phyloP scores from a whole-genome alignment of 2,329 filamentous ascomycete species.

The Aspergillus felis region DNA sequence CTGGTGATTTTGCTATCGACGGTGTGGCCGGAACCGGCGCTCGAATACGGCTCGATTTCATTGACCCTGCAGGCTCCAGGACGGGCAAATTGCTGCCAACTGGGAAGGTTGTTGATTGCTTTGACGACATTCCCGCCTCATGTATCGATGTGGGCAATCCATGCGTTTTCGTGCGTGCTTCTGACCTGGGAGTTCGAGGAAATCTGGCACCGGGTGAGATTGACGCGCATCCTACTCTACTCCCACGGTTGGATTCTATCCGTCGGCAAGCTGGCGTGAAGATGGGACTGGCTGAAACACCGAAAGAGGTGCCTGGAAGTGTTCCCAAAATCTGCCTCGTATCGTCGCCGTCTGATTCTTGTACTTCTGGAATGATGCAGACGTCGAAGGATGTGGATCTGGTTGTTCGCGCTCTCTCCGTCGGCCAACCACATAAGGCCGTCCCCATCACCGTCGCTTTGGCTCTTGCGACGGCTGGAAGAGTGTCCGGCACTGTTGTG shows the following conservation, averaged over 20 bases:
- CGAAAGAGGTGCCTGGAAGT: constrained; percentile 47
- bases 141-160: constrained; percentile 64
- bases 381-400: constrained; percentile 39
- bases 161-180: constrained; percentile 57
- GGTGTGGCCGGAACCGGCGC: constrained; percentile 59
- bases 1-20: constrained; percentile 59
- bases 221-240: constrained; percentile 43
- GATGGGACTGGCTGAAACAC: constrained; percentile 56
- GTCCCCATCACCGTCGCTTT: constrained; percentile 55
- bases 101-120: constrained; percentile 49
- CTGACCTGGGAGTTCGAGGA: constrained; percentile 43
- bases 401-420: constrained; percentile 50
- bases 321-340: constrained; percentile 62
- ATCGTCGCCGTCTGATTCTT: constrained; percentile 25
- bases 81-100: constrained; percentile 62
- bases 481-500: constrained; percentile 40
- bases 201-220: constrained; percentile 53
- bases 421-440: constrained; percentile 55
- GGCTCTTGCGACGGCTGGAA: constrained; percentile 47
- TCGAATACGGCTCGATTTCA: constrained; percentile 57
- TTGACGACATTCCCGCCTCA: constrained; percentile 51
- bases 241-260: constrained; percentile 52
- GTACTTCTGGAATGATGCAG: constrained; percentile 1
- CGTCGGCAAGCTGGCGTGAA: constrained; percentile 53
- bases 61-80: constrained; percentile 60